phyloP scores from a whole-genome alignment of 1,284 basidiomycete genomes.

The Ganoderma multipileum region DNA sequence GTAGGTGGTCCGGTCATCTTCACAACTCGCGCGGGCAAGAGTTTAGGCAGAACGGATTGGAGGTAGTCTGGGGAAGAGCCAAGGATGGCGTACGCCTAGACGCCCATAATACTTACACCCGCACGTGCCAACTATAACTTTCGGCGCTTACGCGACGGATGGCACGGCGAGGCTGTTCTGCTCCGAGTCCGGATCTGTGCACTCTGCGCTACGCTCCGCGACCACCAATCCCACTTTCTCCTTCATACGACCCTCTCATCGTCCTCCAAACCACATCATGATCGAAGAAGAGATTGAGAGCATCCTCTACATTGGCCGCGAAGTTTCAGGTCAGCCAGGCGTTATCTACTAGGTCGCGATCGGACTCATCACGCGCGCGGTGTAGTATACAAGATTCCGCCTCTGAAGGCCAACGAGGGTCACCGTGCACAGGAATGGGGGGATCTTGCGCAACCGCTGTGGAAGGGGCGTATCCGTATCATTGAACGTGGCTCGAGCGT shows the following conservation, averaged over 20 bases:
- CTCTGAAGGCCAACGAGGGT: conserved; percentile 83
- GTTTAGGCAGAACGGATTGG: background rate
- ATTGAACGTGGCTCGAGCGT: conserved; percentile 73
- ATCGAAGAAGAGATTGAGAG: conserved; percentile 83
- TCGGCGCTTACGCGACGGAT: conserved; percentile 13
- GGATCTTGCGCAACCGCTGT: conserved; percentile 80
- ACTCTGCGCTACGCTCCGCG: background rate
- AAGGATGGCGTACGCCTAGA: conserved; percentile 22
- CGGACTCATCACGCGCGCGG: conserved; percentile 20
- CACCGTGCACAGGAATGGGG: conserved; percentile 89
- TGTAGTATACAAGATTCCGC: conserved; percentile 83
- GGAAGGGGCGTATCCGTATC: conserved; percentile 91
- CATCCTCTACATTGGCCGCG: conserved; percentile 84
- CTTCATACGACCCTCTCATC: background rate
- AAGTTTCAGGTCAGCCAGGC: conserved; percentile 72
- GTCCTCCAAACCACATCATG: conserved; percentile 45
- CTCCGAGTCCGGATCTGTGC: background rate
- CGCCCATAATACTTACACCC: conserved; percentile 13
- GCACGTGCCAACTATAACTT: conserved; percentile 18
- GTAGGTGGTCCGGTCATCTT: conserved; percentile 59
- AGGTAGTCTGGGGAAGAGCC: background rate
- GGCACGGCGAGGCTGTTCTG: conserved; percentile 22
- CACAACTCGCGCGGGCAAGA: conserved; percentile 23
- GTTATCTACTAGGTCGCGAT: conserved; percentile 13
- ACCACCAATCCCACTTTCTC: too few relatives aligned